A percentile compares a stretch with the other conserved stretches of the same genome.
Evolutionary conservation across 1,284 basidiomycete genomes (phyloP).

Genomic region (Fomes fomentarius): DNA sequence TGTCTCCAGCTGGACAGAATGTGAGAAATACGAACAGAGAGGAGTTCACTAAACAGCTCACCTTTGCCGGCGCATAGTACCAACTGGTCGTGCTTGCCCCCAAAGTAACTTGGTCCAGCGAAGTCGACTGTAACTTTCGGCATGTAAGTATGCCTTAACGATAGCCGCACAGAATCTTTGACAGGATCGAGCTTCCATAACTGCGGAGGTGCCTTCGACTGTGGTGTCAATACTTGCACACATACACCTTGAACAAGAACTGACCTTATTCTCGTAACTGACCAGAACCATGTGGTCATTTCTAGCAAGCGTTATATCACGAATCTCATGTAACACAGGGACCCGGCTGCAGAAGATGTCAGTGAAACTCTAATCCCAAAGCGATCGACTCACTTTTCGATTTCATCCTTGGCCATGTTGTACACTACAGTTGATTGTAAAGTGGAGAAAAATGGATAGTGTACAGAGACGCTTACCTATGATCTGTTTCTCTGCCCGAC

Average conservation of each 20-base stretch:
- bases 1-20: constrained; percentile 68
- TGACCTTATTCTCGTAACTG: constrained; percentile 74
- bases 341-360: constrained; percentile 53
- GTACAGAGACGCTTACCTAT: constrained; percentile 51
- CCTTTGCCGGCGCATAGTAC: constrained; percentile 79
- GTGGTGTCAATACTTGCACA: constrained; percentile 6
- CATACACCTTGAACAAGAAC: not conserved
- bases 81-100: constrained; percentile 75
- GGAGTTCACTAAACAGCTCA: constrained; percentile 30
- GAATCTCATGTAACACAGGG: constrained; percentile 78
- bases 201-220: constrained; percentile 70
- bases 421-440: constrained; percentile 52
- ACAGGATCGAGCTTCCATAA: constrained; percentile 75
- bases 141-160: constrained; percentile 69
- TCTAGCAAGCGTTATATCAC: constrained; percentile 68
- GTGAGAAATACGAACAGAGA: not conserved
- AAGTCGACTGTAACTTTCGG: constrained; percentile 72
- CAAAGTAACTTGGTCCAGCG: constrained; percentile 79
- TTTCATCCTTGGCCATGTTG: constrained; percentile 63
- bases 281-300: constrained; percentile 68
- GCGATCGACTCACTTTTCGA: constrained; percentile 61
- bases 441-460: not conserved
- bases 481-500: constrained; percentile 75
- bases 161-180: constrained; percentile 54
- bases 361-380: not conserved